Base-by-base conservation (phyloP, 306 rosid genomes). In the Bauhinia variegata region DNA sequence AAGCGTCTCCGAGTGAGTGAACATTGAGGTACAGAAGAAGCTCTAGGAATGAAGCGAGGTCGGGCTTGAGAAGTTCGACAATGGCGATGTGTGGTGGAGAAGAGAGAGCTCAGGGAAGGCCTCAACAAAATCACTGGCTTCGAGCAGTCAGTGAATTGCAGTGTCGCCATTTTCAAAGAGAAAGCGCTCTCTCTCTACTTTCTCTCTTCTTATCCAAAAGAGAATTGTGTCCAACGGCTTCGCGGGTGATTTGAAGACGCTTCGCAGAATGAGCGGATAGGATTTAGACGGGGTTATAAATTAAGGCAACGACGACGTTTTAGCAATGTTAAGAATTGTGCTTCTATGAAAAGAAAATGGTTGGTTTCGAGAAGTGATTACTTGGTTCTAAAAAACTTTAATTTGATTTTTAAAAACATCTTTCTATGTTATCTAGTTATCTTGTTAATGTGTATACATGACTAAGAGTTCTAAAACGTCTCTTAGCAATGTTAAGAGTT, bases 91-190 rank as follows among this genome's bases (percentile, higher is more conserved):
- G 73, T 10, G 36, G 52, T 15, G 68, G 70, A 36, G 30, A 75
- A 69, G 70, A 58, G 74, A 11, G 87, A 75, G 67, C 71, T 48
- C 13, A 72, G 47, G 12, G 85, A 85, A 14, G 96, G 83, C 43
- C 73, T 86, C 47, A 73, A 68, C 19, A 80, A 48, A 18, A 73
- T 48, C 28, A 73, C 11, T 47, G 85, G 64, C 38, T 80, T 76
- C 15, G 79, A 52, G 57, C 73, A 83, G 43, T 79, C 75, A 6
- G 80, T 68, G 81, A 89, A 86, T 66, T 84, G 96, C 75, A 85
- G 82, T 70, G 83, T 76, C 64, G 91, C 96, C 96, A 88, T 88
- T 72, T 23, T 23, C 28, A 23, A 23, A 23, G 28, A 50, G 47
- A 61, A 18, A 36, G 3, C 41, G 65, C 61, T 23, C 14, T 43